phyloP scores from a whole-genome alignment of 1,139 yeast species.

The Diutina sp. region DNA sequence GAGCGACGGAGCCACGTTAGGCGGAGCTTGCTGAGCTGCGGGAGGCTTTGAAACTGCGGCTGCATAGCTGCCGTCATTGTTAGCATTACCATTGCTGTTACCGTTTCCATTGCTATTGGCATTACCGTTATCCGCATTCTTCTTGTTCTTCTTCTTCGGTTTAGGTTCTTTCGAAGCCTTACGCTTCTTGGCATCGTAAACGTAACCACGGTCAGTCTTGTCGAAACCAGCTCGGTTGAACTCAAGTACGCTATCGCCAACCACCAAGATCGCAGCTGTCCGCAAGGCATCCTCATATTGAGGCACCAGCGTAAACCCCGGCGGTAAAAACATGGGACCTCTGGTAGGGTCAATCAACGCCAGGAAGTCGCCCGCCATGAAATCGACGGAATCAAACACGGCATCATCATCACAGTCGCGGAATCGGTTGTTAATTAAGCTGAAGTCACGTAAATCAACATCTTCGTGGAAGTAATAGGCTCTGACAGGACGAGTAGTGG shows the following conservation, averaged over 20 bases:
- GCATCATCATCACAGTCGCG: slow-evolving; percentile 48
- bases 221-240: neutral
- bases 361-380: slow-evolving; percentile 4
- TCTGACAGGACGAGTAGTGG: slow-evolving; percentile 23
- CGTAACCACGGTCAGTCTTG: neutral
- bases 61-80: neutral
- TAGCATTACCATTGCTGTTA: neutral
- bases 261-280: neutral
- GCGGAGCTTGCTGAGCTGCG: neutral
- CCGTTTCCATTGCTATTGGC: too few relatives aligned
- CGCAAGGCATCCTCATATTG: neutral
- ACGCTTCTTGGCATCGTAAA: neutral
- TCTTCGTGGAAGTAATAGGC: slow-evolving; percentile 51
- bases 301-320: neutral
- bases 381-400: slow-evolving; percentile 18
- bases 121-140: neutral
- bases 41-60: neutral
- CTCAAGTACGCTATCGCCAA: neutral
- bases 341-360: neutral
- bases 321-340: neutral
- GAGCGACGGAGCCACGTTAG: neutral
- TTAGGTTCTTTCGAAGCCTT: neutral
- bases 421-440: slow-evolving; percentile 37
- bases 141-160: neutral
- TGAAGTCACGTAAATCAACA: slow-evolving; percentile 45